These are phyloP conservation scores for Diaporthe velutina DNA, from an alignment of 2,329 filamentous ascomycete genomes.

Conservation along the genomic window DNA sequence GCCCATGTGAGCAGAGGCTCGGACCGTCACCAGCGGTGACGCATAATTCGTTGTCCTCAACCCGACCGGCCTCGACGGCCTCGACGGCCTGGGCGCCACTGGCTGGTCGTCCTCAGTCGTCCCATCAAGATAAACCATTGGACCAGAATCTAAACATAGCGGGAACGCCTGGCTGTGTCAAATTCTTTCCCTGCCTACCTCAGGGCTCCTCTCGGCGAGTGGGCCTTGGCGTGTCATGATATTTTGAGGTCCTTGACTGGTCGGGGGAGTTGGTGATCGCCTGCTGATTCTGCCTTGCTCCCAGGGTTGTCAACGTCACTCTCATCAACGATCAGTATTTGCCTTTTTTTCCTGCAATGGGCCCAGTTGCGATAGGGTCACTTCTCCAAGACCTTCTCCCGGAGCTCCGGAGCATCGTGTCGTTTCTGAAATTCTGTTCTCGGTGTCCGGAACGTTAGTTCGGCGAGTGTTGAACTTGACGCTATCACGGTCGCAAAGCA, in stretches of 20 bases:
- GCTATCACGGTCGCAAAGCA: too few species aligned
- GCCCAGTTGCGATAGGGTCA: background rate
- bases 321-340: background rate
- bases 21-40: background rate
- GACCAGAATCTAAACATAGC: conserved; percentile 14
- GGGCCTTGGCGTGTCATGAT: conserved; percentile 13
- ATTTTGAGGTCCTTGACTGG: background rate
- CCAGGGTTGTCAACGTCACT: background rate
- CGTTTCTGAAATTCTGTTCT: background rate
- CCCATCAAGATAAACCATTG: background rate
- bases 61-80: background rate
- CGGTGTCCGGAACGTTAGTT: background rate
- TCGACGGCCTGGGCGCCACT: conserved; percentile 7
- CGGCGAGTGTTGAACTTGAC: background rate
- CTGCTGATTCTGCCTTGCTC: conserved; percentile 6
- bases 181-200: background rate
- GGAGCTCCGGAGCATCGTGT: background rate
- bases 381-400: background rate
- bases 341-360: background rate
- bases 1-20: background rate
- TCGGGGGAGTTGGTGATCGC: background rate
- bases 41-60: background rate
- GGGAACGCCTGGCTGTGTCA: background rate
- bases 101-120: conserved; percentile 6
- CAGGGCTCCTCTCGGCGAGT: background rate